Base-by-base conservation (phyloP, 108 stramenopile genomes). In the Fistulifera solaris region DNA sequence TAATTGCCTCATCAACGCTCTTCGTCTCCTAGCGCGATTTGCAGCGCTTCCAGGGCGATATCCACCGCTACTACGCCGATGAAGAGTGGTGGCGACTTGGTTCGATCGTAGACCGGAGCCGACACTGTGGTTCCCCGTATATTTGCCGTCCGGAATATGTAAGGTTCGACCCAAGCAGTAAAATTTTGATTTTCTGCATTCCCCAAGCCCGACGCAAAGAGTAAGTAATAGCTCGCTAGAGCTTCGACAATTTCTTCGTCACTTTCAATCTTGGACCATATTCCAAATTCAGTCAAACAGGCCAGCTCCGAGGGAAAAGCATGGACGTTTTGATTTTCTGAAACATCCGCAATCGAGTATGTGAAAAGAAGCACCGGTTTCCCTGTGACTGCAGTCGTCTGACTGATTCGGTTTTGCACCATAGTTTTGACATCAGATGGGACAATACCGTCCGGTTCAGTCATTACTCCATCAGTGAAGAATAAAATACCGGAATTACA, bases 111-210 rank as follows among this genome's bases (percentile, higher is more conserved):
- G 0, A 77, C 80, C 31, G 77, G 81, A 25, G 66, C 75, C 24
- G 73, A 75, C 16, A 73, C 75, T n/a, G 77, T 76, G 14, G 75
- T 76, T 0, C 77, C 77, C 49, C 67, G 58, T 16, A 42, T 38
- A 21, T 50, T 61, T 21, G 58, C 58, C 1, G 53, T 51, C 25
- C 21, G 24, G 54, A 61, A 76, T 27, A 38, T 18, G 45, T 82
- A 82, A 16, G 77, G 81, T n/a, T 76, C 69, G 11, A 78, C 77
- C 81, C 77, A 82, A 21, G 75, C 68, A 21, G 44, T 39, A 35
- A 78, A 82, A 23, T 78, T 46, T 27, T 51, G 43, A 40, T 82
- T 76, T 8, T 12, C 31, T 1, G 35, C 75, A 15, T 59, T 62
- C 2, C 65, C 61, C n/a, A 82, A 68, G 19, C 77, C 77, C 42